Evolutionary conservation across 495 filamentous ascomycete genomes (phyloP).

Genomic region (Hyaloscypha variabilis): DNA sequence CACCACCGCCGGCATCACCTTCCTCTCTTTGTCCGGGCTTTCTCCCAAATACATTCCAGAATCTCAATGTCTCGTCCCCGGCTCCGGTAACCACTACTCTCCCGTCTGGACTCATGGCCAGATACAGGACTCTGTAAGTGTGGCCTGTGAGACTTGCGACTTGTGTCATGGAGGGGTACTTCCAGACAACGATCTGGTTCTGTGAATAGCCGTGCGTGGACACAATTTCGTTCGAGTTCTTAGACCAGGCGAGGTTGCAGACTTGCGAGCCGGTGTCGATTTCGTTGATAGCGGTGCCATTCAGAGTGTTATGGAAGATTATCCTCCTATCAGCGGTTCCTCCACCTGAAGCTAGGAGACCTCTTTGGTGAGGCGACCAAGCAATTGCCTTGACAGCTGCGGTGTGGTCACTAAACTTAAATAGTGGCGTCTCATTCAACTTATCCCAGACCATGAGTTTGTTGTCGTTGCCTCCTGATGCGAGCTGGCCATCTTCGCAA

Average conservation of each 20-base stretch:
- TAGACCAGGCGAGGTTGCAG: conserved; percentile 94
- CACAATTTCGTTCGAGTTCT: conserved; percentile 95
- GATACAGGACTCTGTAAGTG: conserved; percentile 92
- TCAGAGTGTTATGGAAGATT: conserved; percentile 95
- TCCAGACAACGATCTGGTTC: conserved; percentile 98
- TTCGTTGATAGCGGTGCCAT: conserved; percentile 75
- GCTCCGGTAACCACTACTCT: conserved; percentile 93
- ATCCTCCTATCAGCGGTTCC: conserved; percentile 95
- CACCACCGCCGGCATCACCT: conserved; percentile 46
- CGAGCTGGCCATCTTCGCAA: conserved; percentile 88
- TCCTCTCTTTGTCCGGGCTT: conserved; percentile 57
- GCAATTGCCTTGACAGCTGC: conserved; percentile 97
- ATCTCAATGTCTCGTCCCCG: conserved; percentile 92
- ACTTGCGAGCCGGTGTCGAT: conserved; percentile 96
- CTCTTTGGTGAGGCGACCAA: conserved; percentile 97
- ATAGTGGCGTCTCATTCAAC: conserved; percentile 80
- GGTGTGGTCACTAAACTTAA: conserved; percentile 89
- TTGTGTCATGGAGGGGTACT: conserved; percentile 96
- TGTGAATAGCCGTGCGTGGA: conserved; percentile 97
- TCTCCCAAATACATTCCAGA: conserved; percentile 91
- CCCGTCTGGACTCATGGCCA: conserved; percentile 96
- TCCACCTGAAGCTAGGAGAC: conserved; percentile 91
- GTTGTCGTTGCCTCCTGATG: conserved; percentile 98
- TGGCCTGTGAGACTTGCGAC: conserved; percentile 94
- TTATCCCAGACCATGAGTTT: conserved; percentile 99